phyloP scores from a whole-genome alignment of 331 rosid genomes.

The Rhamnella rubrinervis region DNA sequence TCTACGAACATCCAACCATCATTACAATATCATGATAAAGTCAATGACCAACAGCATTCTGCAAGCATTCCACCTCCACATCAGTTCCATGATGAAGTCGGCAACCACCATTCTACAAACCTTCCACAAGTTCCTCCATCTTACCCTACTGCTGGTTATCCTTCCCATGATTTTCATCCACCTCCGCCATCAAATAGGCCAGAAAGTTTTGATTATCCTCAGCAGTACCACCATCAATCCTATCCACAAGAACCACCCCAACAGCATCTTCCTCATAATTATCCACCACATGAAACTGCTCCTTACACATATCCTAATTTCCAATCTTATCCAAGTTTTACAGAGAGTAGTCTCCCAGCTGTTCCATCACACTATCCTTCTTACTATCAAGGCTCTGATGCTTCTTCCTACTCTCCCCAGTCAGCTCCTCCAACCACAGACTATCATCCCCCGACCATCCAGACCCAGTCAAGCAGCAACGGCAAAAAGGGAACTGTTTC shows the following conservation, averaged over 20 bases:
- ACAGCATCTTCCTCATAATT: constrained; percentile 58
- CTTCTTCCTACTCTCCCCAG: constrained; percentile 41
- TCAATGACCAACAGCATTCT: constrained; percentile 35
- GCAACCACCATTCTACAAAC: constrained; percentile 36
- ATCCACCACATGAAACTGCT: constrained; percentile 55
- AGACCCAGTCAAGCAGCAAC: constrained; percentile 45
- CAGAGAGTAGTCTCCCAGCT: constrained; percentile 81
- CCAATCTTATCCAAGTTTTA: constrained; percentile 93
- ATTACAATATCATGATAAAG: constrained; percentile 47
- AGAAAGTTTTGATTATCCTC: constrained; percentile 59
- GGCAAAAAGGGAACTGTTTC: constrained; percentile 49
- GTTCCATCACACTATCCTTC: constrained; percentile 51
- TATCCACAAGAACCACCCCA: constrained; percentile 59
- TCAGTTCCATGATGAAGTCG: constrained; percentile 43
- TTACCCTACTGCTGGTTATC: constrained; percentile 51
- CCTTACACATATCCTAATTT: constrained; percentile 61
- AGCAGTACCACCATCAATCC: constrained; percentile 55
- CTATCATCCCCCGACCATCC: constrained; percentile 40
- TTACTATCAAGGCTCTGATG: constrained; percentile 48
- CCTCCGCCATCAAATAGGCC: constrained; percentile 52
- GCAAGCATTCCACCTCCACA: constrained; percentile 34
- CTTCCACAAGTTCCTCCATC: constrained; percentile 45
- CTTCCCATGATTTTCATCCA: constrained; percentile 68
- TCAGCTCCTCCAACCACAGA: constrained; percentile 32
- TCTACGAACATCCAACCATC: constrained; percentile 53